Conservation (phyloP, 306 rosid genomes). For the Ormosia emarginata region DNA sequence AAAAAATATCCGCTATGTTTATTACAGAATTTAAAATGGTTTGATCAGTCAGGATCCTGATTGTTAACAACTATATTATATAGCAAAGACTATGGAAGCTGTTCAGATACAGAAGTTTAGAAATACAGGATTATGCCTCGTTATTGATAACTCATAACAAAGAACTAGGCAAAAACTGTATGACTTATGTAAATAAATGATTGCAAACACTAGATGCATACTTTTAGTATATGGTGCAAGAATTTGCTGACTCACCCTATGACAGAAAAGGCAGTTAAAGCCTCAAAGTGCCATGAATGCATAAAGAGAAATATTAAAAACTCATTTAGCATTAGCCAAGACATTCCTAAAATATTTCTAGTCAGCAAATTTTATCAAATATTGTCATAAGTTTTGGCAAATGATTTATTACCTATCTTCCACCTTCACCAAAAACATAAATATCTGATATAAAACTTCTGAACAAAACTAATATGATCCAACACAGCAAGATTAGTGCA, state of each 20-base stretch:
- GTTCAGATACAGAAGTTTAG: background rate
- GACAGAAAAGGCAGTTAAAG: background rate
- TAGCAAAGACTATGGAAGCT: slow-evolving; percentile 6
- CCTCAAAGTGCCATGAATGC: background rate
- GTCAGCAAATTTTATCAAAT: background rate
- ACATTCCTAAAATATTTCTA: background rate
- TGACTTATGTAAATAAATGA: background rate
- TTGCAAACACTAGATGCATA: background rate
- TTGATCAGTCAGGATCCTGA: background rate
- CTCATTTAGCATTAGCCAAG: background rate
- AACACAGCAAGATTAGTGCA: background rate
- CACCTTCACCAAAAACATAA: background rate
- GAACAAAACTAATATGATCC: background rate
- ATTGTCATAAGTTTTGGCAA: background rate
- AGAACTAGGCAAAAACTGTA: background rate
- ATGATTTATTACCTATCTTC: background rate
- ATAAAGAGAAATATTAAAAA: background rate
- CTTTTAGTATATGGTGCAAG: background rate
- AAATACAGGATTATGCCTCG: background rate
- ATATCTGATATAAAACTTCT: background rate
- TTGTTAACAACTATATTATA: slow-evolving; percentile 5
- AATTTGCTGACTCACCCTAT: background rate
- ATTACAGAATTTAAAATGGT: background rate
- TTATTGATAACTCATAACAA: background rate
- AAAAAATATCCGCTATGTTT: background rate